Evolutionary conservation across 805 yeast genomes (phyloP).

Genomic region (Brettanomyces bruxellensis): DNA sequence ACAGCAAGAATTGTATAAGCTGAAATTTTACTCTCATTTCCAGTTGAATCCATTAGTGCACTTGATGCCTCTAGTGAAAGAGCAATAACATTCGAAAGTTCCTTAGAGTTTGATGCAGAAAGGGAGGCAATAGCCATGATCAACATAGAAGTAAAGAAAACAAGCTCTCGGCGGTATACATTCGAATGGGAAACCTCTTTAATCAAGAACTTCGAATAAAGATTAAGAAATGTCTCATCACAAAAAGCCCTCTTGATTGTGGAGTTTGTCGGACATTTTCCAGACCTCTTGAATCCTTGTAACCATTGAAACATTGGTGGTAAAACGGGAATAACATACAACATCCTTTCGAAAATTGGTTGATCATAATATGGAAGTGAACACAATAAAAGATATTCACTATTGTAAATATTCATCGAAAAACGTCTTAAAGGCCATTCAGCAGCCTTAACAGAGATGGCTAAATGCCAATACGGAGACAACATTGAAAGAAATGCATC

Average conservation of each 20-base stretch:
- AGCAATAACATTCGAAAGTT: constrained; percentile 44
- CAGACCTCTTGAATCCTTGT: constrained; percentile 49
- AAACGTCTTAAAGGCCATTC: constrained; percentile 95
- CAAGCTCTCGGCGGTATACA: constrained; percentile 59
- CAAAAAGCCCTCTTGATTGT: constrained; percentile 67
- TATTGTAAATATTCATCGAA: constrained; percentile 71
- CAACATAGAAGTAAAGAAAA: constrained; percentile 69
- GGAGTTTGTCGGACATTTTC: constrained; percentile 52
- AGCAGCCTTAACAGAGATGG: constrained; percentile 70
- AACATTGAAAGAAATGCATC: constrained; percentile 63
- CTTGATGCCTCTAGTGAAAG: constrained; percentile 51
- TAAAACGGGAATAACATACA: constrained; percentile 59
- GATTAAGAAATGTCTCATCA: constrained; percentile 57
- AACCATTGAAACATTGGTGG: constrained; percentile 80
- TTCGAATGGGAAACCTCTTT: constrained; percentile 43
- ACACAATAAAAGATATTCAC: constrained; percentile 63
- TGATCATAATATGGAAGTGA: constrained; percentile 73
- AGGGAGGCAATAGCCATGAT: constrained; percentile 62
- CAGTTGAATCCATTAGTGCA: constrained; percentile 36
- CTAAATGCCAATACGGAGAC: constrained; percentile 67
- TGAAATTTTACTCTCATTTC: constrained; percentile 64
- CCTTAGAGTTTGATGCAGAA: constrained; percentile 31
- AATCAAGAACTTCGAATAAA: constrained; percentile 50
- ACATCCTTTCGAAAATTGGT: constrained; percentile 64
- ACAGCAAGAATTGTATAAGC: constrained; percentile 80